Percentiles rank a stretch among this genome's conserved stretches.
Evolutionary conservation across 2,329 filamentous ascomycete species (phyloP).

Genomic region (Trichoderma koningii): DNA sequence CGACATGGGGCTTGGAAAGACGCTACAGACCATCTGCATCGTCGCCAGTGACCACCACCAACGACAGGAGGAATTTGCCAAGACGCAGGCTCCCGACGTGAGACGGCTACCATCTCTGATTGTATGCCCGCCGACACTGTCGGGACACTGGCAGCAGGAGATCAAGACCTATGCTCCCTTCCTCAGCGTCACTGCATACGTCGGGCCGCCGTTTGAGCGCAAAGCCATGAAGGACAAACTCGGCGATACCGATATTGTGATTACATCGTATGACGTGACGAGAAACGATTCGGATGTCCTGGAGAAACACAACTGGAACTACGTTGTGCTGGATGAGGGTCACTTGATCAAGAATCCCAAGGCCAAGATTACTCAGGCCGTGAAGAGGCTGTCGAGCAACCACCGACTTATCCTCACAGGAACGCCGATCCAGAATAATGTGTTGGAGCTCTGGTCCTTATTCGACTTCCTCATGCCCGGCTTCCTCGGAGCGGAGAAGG

Average conservation of each 20-base stretch:
- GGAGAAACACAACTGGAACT: slow-evolving; percentile 88
- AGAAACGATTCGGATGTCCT: slow-evolving; percentile 91
- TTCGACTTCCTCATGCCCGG: slow-evolving; percentile 99
- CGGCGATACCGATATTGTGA: slow-evolving; percentile 82
- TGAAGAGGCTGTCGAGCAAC: slow-evolving; percentile 87
- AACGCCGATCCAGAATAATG: slow-evolving; percentile 97
- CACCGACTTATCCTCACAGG: slow-evolving; percentile 95
- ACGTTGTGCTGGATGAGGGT: slow-evolving; percentile 94
- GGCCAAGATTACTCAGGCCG: slow-evolving; percentile 90
- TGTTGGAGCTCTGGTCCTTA: slow-evolving; percentile 93
- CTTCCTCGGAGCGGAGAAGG: slow-evolving; percentile 89
- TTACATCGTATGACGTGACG: slow-evolving; percentile 98
- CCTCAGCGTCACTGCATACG: slow-evolving; percentile 84
- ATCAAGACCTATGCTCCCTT: slow-evolving; percentile 96
- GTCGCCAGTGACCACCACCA: slow-evolving; percentile 97
- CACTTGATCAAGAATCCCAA: slow-evolving; percentile 99
- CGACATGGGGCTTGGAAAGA: slow-evolving; percentile 98
- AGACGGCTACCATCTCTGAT: slow-evolving; percentile 86
- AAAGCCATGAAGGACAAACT: slow-evolving; percentile 69
- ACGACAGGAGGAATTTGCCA: slow-evolving; percentile 84
- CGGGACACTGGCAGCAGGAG: slow-evolving; percentile 98
- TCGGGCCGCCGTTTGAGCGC: slow-evolving; percentile 83
- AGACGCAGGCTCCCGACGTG: slow-evolving; percentile 75
- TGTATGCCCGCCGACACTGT: slow-evolving; percentile 92
- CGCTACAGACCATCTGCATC: slow-evolving; percentile 94